Percentiles rank a stretch among this genome's conserved stretches.
Conservation (phyloP, 805 yeast genomes). For the Candida piceae region DNA sequence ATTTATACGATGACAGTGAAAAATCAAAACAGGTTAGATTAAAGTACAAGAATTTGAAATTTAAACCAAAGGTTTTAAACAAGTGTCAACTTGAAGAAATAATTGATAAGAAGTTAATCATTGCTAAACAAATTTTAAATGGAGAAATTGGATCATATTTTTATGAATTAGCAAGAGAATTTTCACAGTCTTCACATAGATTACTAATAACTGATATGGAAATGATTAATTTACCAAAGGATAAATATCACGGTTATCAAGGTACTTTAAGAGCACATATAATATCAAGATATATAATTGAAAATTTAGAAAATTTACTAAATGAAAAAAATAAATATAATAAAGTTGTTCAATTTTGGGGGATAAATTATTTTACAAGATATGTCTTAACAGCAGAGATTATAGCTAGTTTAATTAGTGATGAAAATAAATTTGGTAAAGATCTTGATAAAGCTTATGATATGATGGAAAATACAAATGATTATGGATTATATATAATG, state of each 20-base stretch:
- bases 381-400: slow-evolving; percentile 64
- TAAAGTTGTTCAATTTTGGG: slow-evolving; percentile 56
- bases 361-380: slow-evolving; percentile 46
- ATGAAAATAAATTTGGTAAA: slow-evolving; percentile 34
- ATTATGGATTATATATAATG: slow-evolving; percentile 32
- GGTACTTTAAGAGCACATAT: slow-evolving; percentile 54
- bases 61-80: no score
- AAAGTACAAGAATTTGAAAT: slow-evolving; percentile 18
- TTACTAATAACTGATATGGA: slow-evolving; percentile 43
- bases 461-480: slow-evolving; percentile 40
- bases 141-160: slow-evolving; percentile 44
- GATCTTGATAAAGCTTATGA: slow-evolving; percentile 41
- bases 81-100: no score
- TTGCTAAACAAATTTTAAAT: slow-evolving; percentile 22
- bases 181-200: slow-evolving; percentile 34
- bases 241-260: slow-evolving; percentile 52
- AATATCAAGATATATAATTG: slow-evolving; percentile 41
- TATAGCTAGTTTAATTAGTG: slow-evolving; percentile 43
- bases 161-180: slow-evolving; percentile 44
- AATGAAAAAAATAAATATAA: slow-evolving; percentile 27
- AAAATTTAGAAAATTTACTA: slow-evolving; percentile 29
- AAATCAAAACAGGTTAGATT: slow-evolving; percentile 8
- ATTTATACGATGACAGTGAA: slow-evolving; percentile 13
- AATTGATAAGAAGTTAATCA: slow-evolving; percentile 5
- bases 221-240: slow-evolving; percentile 41